Evolutionary conservation across 2,329 filamentous ascomycete species (phyloP), one percentile per base, ranked within the genome.

Genomic region (Fusarium cyanostomum): DNA sequence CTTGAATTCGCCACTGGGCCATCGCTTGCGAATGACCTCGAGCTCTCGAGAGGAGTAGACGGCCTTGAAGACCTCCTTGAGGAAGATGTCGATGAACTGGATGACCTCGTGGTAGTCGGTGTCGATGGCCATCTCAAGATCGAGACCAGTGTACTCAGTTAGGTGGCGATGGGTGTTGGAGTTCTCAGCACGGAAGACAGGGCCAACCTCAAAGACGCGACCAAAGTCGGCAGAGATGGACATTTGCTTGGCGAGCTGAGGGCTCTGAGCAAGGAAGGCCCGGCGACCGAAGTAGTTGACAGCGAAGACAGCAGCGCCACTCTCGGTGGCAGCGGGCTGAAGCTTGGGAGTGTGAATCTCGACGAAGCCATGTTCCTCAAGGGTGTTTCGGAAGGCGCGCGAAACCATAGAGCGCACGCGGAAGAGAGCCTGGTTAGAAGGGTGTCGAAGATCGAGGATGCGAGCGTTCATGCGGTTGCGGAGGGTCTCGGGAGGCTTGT

Each of bases 261-360:
- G 94, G 61, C 92, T 96, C 78, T 97, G 94, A 0, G 94, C 94
- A 12, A 97, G 80, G 80, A 95, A 97, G 4, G 93, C 94, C 16
- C 86, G 86, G 49, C 94, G 88, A 27, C 89, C 91, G 78, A 97
- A 97, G 79, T 97, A 97, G 72, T 95, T 91, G 44, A 96, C 87
- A 74, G 92, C 89, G 82, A 97, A 97, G 6, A 97, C 94, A 64
- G 92, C 92, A 12, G 94, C 89, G 42, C 94, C 94, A 42, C 92
- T 96, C 76, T 97, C 94, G 1, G 94, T 96, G 2, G 94, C 94
- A 11, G 91, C 89, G 2, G 92, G 92, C 80, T 96, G 92, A 38
- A 97, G 81, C 78, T 97, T 97, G 3, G 94, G 94, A 0, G 92
- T 96, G 74, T 97, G 92, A 59, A 97, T 97, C 77, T 97, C 94